Conservation (phyloP, 2,329 filamentous ascomycete genomes). For the Trichoderma pleuroti region DNA sequence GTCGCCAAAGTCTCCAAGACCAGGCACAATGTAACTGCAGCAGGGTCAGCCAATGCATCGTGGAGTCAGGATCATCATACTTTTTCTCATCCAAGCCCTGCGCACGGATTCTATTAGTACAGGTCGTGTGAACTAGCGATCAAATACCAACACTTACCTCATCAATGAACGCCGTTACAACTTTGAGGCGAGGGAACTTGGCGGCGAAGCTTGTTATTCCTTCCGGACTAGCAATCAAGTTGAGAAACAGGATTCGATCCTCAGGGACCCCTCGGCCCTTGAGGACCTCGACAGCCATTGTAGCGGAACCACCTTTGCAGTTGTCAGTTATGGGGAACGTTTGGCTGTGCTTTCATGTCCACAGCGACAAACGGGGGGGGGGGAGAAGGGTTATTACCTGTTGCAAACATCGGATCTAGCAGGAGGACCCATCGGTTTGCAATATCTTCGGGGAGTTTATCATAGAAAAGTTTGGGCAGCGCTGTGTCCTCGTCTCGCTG, state of each 20-base stretch:
- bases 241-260: slow-evolving; percentile 92
- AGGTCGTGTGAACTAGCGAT: neutral
- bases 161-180: slow-evolving; percentile 95
- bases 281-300: slow-evolving; percentile 93
- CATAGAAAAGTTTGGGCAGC: slow-evolving; percentile 91
- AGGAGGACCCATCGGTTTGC: slow-evolving; percentile 87
- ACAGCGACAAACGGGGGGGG: neutral
- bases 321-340: slow-evolving; percentile 4
- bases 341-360: neutral
- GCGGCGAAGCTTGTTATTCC: slow-evolving; percentile 85
- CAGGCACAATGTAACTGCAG: slow-evolving; percentile 86
- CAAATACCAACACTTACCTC: slow-evolving; percentile 45
- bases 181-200: slow-evolving; percentile 81
- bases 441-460: slow-evolving; percentile 95
- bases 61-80: slow-evolving; percentile 48
- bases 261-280: slow-evolving; percentile 88
- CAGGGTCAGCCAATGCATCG: slow-evolving; percentile 35
- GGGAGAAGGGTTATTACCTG: slow-evolving; percentile 53
- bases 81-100: slow-evolving; percentile 94
- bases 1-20: slow-evolving; percentile 92
- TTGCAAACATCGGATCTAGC: slow-evolving; percentile 98
- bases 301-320: slow-evolving; percentile 77
- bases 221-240: slow-evolving; percentile 94
- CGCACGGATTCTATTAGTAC: slow-evolving; percentile 19
- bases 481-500: slow-evolving; percentile 95